These are phyloP conservation scores for Ophiostoma piceae DNA, from an alignment of 2,329 filamentous ascomycete species.

Conservation along the genomic window DNA sequence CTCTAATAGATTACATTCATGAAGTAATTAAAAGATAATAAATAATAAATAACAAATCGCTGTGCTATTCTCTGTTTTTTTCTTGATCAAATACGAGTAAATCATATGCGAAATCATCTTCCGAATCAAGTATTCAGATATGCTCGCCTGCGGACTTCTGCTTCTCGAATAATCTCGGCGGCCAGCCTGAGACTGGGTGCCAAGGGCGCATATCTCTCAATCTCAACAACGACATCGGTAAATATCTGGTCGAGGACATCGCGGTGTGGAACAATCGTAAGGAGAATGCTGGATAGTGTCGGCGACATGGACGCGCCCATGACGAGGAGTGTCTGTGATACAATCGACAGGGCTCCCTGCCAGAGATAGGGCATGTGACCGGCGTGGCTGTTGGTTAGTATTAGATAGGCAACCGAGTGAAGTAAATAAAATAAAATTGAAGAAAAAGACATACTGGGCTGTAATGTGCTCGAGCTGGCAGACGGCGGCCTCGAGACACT, in stretches of 20 bases:
- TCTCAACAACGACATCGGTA: constrained; percentile 68
- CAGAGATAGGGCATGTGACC: constrained; percentile 82
- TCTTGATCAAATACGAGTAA: neutral
- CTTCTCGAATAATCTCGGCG: constrained; percentile 76
- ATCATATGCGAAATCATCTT: neutral
- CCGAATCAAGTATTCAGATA: constrained; percentile 29
- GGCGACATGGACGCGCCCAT: constrained; percentile 82
- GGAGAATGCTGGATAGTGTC: constrained; percentile 61
- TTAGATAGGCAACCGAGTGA: neutral
- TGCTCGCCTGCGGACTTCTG: constrained; percentile 64
- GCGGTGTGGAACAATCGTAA: constrained; percentile 50
- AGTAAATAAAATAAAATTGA: neutral
- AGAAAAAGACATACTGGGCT: constrained; percentile 45
- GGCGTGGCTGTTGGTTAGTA: constrained; percentile 46
- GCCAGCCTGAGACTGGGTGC: constrained; percentile 70
- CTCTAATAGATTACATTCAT: too few species aligned
- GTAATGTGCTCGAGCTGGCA: constrained; percentile 73
- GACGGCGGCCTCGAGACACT: constrained; percentile 74
- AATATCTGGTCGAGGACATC: constrained; percentile 70
- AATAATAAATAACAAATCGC: too few species aligned
- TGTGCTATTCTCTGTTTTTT: too few species aligned
- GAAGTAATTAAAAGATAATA: too few species aligned
- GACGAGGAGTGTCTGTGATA: constrained; percentile 73
- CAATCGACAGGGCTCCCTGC: constrained; percentile 77
- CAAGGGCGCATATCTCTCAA: constrained; percentile 67